A percentile compares a stretch with the other conserved stretches of the same genome.
Conservation (phyloP, 2,329 filamentous ascomycete species). For the Trichoderma harzianum region DNA sequence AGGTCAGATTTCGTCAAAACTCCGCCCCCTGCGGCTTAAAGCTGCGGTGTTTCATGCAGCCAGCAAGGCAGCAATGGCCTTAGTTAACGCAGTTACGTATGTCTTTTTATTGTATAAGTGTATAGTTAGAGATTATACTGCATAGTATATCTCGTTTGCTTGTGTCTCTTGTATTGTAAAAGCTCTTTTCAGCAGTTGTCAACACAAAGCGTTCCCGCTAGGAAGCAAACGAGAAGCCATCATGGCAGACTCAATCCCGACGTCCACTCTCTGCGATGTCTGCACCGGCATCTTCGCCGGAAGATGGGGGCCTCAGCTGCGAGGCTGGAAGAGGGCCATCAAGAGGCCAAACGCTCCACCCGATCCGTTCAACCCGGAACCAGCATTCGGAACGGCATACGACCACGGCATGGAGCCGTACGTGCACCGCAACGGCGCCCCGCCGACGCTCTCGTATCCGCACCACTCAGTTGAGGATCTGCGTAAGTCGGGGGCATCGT, state of each 20-base stretch:
- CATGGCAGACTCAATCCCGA: background rate
- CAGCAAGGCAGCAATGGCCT: background rate
- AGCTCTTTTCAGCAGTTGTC: background rate
- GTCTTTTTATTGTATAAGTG: background rate
- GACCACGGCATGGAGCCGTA: conserved; percentile 8
- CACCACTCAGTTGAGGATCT: background rate
- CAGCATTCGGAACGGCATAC: background rate
- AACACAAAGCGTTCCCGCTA: background rate
- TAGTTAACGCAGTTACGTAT: background rate
- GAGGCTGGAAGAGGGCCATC: background rate
- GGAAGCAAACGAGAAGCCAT: background rate
- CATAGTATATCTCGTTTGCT: background rate
- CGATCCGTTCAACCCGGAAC: background rate
- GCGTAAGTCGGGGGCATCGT: background rate
- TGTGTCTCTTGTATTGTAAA: background rate
- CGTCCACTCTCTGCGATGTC: background rate
- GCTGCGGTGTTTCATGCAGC: background rate
- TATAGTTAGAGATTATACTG: background rate
- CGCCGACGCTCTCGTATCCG: conserved; percentile 4
- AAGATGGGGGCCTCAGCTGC: background rate
- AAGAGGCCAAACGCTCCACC: background rate
- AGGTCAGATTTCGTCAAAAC: background rate
- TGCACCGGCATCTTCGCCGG: conserved; percentile 1
- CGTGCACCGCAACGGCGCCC: background rate
- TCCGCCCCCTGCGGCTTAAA: background rate